A percentile compares a stretch with the other conserved stretches of the same genome.
Conservation (phyloP, 2,329 filamentous ascomycete species). For the Clarireedia paspali region DNA sequence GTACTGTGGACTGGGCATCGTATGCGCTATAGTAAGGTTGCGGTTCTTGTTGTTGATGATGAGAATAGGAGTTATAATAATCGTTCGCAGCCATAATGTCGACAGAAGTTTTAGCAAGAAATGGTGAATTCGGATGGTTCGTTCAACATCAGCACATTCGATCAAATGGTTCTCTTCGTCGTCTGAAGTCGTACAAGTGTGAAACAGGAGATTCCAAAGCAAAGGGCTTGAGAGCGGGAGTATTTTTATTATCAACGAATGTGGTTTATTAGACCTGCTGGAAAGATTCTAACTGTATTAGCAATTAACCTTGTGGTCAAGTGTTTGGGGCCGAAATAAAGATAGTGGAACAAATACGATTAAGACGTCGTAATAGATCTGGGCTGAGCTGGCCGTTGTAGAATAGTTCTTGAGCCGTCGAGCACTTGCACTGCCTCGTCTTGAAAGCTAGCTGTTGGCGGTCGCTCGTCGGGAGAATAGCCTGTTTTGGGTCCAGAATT, state of each 20-base stretch:
- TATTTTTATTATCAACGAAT: background rate
- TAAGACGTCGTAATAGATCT: background rate
- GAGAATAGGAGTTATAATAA: slow-evolving; percentile 23
- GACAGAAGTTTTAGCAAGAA: background rate
- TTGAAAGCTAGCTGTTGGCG: background rate
- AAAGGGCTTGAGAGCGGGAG: background rate
- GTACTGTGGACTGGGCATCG: slow-evolving; percentile 10
- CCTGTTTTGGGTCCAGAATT: background rate
- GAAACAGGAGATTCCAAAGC: slow-evolving; percentile 7
- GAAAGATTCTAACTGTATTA: background rate
- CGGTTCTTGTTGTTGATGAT: slow-evolving; percentile 10
- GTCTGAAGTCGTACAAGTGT: slow-evolving; percentile 1
- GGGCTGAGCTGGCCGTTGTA: background rate
- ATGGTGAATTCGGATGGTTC: background rate
- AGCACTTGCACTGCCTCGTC: background rate
- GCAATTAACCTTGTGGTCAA: background rate
- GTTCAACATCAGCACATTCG: background rate
- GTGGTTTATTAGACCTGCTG: background rate
- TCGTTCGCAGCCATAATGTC: slow-evolving; percentile 25
- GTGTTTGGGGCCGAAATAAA: background rate
- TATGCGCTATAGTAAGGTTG: slow-evolving; percentile 17
- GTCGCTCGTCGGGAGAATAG: background rate
- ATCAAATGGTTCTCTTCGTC: slow-evolving; percentile 1
- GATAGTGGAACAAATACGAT: background rate
- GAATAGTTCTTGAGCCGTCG: background rate